Evolutionary conservation across 352 stramenopile species (phyloP).

Genomic region (Globisporangium nodosum): DNA sequence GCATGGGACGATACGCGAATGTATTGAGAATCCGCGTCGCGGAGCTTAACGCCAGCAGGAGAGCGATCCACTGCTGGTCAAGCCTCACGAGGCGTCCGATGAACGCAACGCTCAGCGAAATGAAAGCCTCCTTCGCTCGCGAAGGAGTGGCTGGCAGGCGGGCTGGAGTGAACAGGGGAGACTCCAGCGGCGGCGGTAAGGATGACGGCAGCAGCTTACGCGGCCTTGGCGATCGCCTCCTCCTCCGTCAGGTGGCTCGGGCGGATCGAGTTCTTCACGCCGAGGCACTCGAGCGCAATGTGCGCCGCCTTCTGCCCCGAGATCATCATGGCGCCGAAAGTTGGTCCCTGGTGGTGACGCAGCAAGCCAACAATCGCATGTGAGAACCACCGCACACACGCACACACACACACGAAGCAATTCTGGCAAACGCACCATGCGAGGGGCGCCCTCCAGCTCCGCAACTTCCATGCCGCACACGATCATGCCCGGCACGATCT

Average conservation of each 20-base stretch:
- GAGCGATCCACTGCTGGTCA: background rate
- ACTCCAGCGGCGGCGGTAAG: background rate
- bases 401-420: background rate
- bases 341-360: conserved; percentile 26
- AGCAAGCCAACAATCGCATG: background rate
- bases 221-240: conserved; percentile 30
- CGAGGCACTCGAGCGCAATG: conserved; percentile 49
- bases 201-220: conserved; percentile 16
- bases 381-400: background rate
- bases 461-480: conserved; percentile 60
- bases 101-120: too few species aligned
- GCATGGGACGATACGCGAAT: too few species aligned
- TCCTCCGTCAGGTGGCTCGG: conserved; percentile 28
- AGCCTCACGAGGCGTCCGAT: background rate
- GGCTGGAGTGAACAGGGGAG: background rate
- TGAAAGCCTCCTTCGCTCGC: background rate
- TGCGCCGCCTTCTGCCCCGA: conserved; percentile 59
- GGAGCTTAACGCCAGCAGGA: too few species aligned
- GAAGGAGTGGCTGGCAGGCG: background rate
- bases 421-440: conserved; percentile 24
- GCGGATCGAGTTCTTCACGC: conserved; percentile 50
- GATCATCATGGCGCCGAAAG: conserved; percentile 67
- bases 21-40: too few species aligned
- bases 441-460: conserved; percentile 49
- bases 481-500: conserved; percentile 63